These are phyloP conservation scores for Entonaema liquescens DNA, from an alignment of 495 filamentous ascomycete genomes.

Conservation along the genomic window DNA sequence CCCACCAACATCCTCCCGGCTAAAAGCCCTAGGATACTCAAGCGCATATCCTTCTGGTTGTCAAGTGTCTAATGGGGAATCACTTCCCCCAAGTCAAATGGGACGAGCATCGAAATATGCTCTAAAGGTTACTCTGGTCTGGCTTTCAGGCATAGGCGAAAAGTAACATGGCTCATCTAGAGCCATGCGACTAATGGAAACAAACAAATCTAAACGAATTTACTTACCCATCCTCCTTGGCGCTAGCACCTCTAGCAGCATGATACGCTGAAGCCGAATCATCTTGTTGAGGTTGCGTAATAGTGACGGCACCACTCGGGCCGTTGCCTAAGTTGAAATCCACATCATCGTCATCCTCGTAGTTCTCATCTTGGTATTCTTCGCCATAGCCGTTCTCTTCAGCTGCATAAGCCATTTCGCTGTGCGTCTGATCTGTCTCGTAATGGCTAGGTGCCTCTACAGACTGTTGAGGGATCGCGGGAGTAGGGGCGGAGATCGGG, in stretches of 20 bases:
- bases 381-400: conserved; percentile 61
- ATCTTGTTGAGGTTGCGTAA: conserved; percentile 50
- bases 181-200: conserved; percentile 24
- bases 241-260: conserved; percentile 65
- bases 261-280: conserved; percentile 43
- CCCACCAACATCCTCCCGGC: conserved; percentile 28
- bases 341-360: conserved; percentile 70
- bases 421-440: conserved; percentile 30
- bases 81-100: conserved; percentile 3
- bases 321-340: conserved; percentile 64
- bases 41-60: conserved; percentile 18
- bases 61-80: conserved; percentile 15
- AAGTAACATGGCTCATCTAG: conserved; percentile 20
- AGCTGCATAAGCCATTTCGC: conserved; percentile 40
- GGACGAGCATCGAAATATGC: conserved; percentile 18
- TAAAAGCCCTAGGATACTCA: conserved; percentile 33
- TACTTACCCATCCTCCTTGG: conserved; percentile 99
- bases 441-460: conserved; percentile 26
- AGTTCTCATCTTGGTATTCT: conserved; percentile 64
- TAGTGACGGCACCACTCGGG: conserved; percentile 45
- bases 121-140: conserved; percentile 15
- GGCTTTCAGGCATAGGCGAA: conserved; percentile 19
- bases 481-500: conserved; percentile 16
- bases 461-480: conserved; percentile 20
- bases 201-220: conserved; percentile 37